phyloP scores from a whole-genome alignment of 202 grass and related monocot genomes.

The Elaeis oleifera region DNA sequence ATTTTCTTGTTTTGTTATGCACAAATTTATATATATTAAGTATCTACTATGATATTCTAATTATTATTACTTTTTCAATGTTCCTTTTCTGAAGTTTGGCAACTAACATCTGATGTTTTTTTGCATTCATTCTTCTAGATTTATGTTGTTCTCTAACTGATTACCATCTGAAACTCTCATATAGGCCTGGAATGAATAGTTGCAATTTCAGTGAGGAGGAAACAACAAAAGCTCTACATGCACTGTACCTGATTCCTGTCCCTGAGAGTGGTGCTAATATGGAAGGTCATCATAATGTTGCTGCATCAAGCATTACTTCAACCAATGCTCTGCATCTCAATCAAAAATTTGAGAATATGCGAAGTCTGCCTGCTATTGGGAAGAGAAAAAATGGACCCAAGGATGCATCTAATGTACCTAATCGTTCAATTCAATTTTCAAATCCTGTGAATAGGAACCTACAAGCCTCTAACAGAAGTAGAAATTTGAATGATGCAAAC shows the following conservation, averaged over 20 bases:
- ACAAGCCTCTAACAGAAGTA: conserved; percentile 21
- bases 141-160: no score
- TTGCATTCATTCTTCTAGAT: no score
- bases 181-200: conserved; percentile 77
- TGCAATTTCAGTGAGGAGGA: conserved; percentile 84
- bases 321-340: conserved; percentile 31
- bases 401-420: conserved; percentile 26
- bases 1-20: conserved; percentile 3
- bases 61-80: no score
- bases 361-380: conserved; percentile 10
- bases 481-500: conserved; percentile 38
- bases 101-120: no score
- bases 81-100: no score
- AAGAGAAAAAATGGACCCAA: conserved; percentile 51
- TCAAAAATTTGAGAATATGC: conserved; percentile 34
- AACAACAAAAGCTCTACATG: conserved; percentile 69
- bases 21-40: conserved; percentile 18
- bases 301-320: conserved; percentile 31
- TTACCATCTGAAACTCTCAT: conserved; percentile 24
- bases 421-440: conserved; percentile 39
- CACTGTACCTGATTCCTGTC: conserved; percentile 48
- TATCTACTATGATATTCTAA: no score
- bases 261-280: conserved; percentile 32
- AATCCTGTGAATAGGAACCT: conserved; percentile 45
- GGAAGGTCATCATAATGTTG: conserved; percentile 42